These are phyloP conservation scores for Eutrema heterophyllum DNA, from an alignment of 345 rosid genomes.

Conservation along the genomic window DNA sequence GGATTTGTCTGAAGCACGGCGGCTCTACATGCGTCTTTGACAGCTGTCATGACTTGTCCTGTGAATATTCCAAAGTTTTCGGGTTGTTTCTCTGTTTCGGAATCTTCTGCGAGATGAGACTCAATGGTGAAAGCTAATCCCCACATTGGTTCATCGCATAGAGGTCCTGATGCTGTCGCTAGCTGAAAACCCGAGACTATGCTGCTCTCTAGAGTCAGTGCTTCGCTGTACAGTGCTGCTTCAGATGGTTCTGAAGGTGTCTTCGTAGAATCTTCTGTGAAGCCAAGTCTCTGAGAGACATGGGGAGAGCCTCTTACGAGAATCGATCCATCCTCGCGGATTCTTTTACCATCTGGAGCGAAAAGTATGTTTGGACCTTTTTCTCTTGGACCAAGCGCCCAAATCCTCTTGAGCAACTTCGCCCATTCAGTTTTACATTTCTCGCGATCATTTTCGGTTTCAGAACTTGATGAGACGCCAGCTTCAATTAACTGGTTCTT, in stretches of 20 bases:
- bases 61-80: constrained; percentile 68
- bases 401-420: constrained; percentile 60
- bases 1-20: constrained; percentile 72
- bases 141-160: constrained; percentile 94
- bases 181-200: constrained; percentile 81
- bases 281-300: constrained; percentile 71
- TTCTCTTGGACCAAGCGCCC: constrained; percentile 96
- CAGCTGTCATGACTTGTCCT: constrained; percentile 84
- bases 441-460: constrained; percentile 58
- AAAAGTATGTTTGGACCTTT: constrained; percentile 90
- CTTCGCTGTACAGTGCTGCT: constrained; percentile 45
- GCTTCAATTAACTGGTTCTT: constrained; percentile 54
- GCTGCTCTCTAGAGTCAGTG: constrained; percentile 63
- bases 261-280: constrained; percentile 38
- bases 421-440: constrained; percentile 67
- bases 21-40: constrained; percentile 79
- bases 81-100: constrained; percentile 44
- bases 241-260: constrained; percentile 34
- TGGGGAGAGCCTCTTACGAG: constrained; percentile 60
- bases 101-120: constrained; percentile 43
- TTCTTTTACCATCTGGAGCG: constrained; percentile 52
- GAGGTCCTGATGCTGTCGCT: constrained; percentile 80
- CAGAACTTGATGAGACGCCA: constrained; percentile 40
- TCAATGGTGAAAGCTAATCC: constrained; percentile 77
- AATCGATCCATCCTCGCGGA: constrained; percentile 34